Conservation (phyloP, 441 rosid species). For the Erysimum cheiri region DNA sequence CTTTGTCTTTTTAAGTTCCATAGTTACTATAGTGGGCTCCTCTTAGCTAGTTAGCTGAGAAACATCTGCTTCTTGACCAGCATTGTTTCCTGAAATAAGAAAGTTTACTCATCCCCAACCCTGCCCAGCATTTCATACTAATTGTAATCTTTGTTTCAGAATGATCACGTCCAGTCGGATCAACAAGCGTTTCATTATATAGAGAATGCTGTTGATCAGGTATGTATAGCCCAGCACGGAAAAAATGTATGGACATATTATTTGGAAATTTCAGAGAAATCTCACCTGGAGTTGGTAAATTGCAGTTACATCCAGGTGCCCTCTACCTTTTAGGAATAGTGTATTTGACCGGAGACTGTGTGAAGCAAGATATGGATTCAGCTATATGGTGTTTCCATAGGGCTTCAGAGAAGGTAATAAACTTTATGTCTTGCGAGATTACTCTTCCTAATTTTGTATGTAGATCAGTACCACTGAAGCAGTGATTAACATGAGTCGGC, state of each 20-base stretch:
- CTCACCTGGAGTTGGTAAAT: slow-evolving; percentile 46
- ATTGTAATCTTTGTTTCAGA: slow-evolving; percentile 48
- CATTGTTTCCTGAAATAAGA: not conserved
- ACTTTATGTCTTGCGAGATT: slow-evolving; percentile 7
- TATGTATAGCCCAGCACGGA: too few relatives aligned
- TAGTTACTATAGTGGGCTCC: not conserved
- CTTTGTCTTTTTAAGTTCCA: slow-evolving; percentile 3
- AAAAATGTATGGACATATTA: too few relatives aligned
- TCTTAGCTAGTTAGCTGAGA: slow-evolving; percentile 8
- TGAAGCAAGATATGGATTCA: slow-evolving; percentile 85
- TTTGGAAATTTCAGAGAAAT: not conserved
- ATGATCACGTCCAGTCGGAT: slow-evolving; percentile 80
- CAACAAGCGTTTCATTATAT: slow-evolving; percentile 88
- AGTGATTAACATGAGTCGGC: not conserved
- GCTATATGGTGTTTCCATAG: slow-evolving; percentile 96
- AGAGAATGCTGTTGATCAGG: slow-evolving; percentile 97
- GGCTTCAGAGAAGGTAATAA: slow-evolving; percentile 77
- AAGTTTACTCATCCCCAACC: not conserved
- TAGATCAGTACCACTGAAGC: not conserved
- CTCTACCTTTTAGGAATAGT: slow-evolving; percentile 92
- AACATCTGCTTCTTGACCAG: not conserved
- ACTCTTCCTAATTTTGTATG: not conserved
- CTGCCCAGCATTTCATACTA: not conserved
- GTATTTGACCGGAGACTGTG: slow-evolving; percentile 87
- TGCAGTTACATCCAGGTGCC: slow-evolving; percentile 91